Percentiles rank a stretch among this genome's conserved stretches.
Evolutionary conservation across 768 basidiomycete genomes (phyloP).

Genomic region (Boletus reticulatus): DNA sequence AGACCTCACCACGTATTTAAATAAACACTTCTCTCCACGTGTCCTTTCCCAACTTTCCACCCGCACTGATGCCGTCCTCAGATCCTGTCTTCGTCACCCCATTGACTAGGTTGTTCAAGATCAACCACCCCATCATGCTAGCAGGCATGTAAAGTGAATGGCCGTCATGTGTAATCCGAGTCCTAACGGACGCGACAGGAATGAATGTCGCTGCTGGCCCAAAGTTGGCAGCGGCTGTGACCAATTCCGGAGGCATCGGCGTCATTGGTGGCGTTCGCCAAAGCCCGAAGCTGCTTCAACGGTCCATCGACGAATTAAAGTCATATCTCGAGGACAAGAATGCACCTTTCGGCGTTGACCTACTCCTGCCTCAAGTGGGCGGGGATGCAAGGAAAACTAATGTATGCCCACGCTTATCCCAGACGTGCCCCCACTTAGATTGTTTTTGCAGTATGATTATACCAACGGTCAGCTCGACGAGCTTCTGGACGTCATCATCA

Average conservation of each 20-base stretch:
- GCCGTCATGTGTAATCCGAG: not conserved
- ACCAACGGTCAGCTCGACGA: conserved; percentile 75
- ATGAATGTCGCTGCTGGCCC: conserved; percentile 91
- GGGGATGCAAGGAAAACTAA: conserved; percentile 85
- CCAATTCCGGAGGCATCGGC: conserved; percentile 87
- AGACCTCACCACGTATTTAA: not conserved
- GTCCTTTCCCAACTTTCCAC: not conserved
- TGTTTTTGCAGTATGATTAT: conserved; percentile 55
- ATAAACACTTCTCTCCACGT: not conserved
- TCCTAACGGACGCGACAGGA: conserved; percentile 15
- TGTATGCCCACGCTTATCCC: conserved; percentile 25
- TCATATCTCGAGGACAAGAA: conserved; percentile 68
- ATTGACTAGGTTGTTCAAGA: conserved; percentile 71
- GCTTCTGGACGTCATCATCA: conserved; percentile 77
- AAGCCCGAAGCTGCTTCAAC: conserved; percentile 67
- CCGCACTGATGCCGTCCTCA: conserved; percentile 60
- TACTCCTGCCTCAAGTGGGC: conserved; percentile 80
- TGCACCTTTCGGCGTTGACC: conserved; percentile 80
- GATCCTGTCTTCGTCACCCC: conserved; percentile 65
- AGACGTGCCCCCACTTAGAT: not conserved
- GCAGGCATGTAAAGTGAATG: conserved; percentile 45
- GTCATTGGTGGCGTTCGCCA: conserved; percentile 84
- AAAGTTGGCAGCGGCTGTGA: conserved; percentile 82
- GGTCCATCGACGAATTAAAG: conserved; percentile 72
- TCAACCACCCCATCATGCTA: conserved; percentile 83